Percentiles rank a stretch among this genome's conserved stretches.
phyloP scores from a whole-genome alignment of 2,329 filamentous ascomycete species.

The Paecilomyces variotii region DNA sequence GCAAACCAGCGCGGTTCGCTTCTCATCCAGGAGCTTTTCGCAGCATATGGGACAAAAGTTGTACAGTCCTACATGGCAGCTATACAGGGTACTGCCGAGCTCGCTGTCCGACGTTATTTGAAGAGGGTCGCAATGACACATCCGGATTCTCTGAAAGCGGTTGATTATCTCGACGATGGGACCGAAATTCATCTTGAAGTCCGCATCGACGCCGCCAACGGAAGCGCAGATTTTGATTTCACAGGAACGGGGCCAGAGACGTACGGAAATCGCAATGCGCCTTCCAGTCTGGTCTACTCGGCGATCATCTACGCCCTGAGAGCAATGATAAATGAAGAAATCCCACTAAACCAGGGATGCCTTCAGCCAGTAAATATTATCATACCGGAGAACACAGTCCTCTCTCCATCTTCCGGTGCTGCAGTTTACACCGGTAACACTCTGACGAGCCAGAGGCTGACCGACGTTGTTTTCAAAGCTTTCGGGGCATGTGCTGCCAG shows the following conservation, averaged over 20 bases:
- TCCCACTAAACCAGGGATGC: constrained; percentile 26
- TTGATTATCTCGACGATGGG: constrained; percentile 37
- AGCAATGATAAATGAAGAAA: constrained; percentile 18
- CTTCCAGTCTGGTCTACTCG: constrained; percentile 28
- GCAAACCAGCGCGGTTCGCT: constrained; percentile 32
- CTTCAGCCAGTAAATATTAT: constrained; percentile 17
- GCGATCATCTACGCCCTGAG: constrained; percentile 26
- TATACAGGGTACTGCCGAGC: constrained; percentile 28
- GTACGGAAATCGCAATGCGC: constrained; percentile 30
- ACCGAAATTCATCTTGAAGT: constrained; percentile 27
- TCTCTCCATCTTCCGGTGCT: constrained; percentile 17
- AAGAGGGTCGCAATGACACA: constrained; percentile 11
- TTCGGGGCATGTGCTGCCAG: constrained; percentile 9
- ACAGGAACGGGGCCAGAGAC: constrained; percentile 30
- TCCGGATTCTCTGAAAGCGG: constrained; percentile 14
- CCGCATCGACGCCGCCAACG: constrained; percentile 21
- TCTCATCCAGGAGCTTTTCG: constrained; percentile 24
- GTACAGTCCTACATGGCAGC: constrained; percentile 32
- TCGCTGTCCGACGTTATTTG: constrained; percentile 23
- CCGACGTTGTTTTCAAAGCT: constrained; percentile 14
- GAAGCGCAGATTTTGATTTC: constrained; percentile 32
- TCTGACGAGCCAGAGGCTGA: constrained; percentile 9
- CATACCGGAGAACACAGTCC: constrained; percentile 17
- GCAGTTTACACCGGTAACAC: constrained; percentile 2
- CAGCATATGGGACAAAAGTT: constrained; percentile 18